Evolutionary conservation across 768 basidiomycete species (phyloP).

Genomic region (Trametes punicea): DNA sequence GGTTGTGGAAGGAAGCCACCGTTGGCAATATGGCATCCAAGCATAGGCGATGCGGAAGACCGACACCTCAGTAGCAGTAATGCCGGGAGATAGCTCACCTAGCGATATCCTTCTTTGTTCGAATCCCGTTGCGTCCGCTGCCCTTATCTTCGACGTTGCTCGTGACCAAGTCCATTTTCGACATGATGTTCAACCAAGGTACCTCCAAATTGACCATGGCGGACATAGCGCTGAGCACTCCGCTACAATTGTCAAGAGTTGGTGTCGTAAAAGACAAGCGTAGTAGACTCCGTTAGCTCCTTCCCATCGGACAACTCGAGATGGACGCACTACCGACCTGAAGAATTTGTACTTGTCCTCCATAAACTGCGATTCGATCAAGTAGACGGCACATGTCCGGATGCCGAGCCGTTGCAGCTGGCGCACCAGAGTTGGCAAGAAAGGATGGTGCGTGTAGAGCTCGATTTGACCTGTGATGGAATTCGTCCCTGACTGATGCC

Average conservation of each 20-base stretch:
- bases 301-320: neutral
- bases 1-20: neutral
- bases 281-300: too few relatives aligned
- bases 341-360: slow-evolving; percentile 99
- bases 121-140: slow-evolving; percentile 67
- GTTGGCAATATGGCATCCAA: neutral
- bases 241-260: slow-evolving; percentile 41
- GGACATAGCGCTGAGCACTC: slow-evolving; percentile 96
- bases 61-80: neutral
- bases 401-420: slow-evolving; percentile 73
- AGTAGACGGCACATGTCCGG: slow-evolving; percentile 83
- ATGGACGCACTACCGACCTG: slow-evolving; percentile 43
- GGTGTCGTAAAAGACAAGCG: neutral
- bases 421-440: slow-evolving; percentile 87
- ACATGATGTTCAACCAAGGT: slow-evolving; percentile 97
- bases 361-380: slow-evolving; percentile 99
- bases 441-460: slow-evolving; percentile 96
- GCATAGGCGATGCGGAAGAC: neutral
- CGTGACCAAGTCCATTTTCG: slow-evolving; percentile 97
- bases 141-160: slow-evolving; percentile 56
- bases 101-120: slow-evolving; percentile 76
- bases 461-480: slow-evolving; percentile 78
- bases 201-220: slow-evolving; percentile 98
- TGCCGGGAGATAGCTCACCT: slow-evolving; percentile 46
- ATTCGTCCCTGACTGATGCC: neutral